Conservation (phyloP, 257 asterid species). For the Solanum virginianum region DNA sequence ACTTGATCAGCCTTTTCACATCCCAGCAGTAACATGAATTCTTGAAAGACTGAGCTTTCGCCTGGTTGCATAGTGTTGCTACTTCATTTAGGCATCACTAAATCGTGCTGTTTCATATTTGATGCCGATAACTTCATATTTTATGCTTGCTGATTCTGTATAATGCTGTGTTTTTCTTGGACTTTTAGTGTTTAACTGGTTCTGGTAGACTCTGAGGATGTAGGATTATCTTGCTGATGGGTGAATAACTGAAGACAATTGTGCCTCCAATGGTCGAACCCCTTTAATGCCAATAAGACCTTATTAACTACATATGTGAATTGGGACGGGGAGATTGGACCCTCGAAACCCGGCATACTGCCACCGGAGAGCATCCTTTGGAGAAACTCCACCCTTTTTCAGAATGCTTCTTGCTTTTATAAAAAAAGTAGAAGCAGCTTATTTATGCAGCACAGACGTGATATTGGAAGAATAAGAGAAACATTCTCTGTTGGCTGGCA, state of each 20-base stretch:
- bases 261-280: background rate
- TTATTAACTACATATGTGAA: background rate
- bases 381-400: background rate
- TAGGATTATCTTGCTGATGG: background rate
- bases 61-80: background rate
- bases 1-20: background rate
- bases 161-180: background rate
- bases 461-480: background rate
- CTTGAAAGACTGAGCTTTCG: background rate
- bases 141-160: background rate
- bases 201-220: background rate
- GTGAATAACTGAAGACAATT: background rate
- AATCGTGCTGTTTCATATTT: background rate
- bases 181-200: background rate
- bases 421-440: background rate
- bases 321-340: background rate
- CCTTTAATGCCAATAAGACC: background rate
- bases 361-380: background rate
- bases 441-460: background rate
- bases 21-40: background rate
- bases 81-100: background rate
- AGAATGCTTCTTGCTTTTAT: background rate
- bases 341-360: background rate
- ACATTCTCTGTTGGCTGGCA: background rate
- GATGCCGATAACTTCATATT: background rate